These are phyloP conservation scores for Thermomyces lanuginosus DNA, from an alignment of 2,329 filamentous ascomycete species.

Conservation along the genomic window DNA sequence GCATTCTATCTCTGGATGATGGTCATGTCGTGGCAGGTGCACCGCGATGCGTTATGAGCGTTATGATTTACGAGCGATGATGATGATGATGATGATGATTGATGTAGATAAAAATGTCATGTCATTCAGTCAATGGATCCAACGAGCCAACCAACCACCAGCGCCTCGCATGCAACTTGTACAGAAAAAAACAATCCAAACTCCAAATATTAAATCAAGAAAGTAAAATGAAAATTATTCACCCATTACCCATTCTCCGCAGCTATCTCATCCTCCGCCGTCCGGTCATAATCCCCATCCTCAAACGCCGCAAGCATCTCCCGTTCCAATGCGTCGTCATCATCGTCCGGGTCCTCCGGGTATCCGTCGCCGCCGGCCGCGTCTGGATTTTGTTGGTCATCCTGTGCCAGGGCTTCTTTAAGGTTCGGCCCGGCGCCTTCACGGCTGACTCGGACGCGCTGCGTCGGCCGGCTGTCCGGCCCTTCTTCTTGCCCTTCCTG, in stretches of 20 bases:
- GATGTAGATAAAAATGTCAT: conserved; percentile 3
- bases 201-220: conserved; percentile 1
- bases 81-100: conserved; percentile 1
- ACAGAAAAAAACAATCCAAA: conserved; percentile 2
- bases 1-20: conserved; percentile 54
- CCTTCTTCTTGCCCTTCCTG: conserved; percentile 21
- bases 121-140: neutral
- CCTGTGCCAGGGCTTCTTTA: no score
- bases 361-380: conserved; percentile 11
- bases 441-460: conserved; percentile 27
- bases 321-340: conserved; percentile 32
- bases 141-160: conserved; percentile 1
- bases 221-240: conserved; percentile 1
- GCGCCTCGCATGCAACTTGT: conserved; percentile 4
- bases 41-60: conserved; percentile 17
- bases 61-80: neutral
- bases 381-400: no score
- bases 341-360: conserved; percentile 20
- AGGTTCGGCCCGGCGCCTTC: no score
- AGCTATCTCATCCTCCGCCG: conserved; percentile 19
- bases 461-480: conserved; percentile 21
- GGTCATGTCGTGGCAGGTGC: conserved; percentile 42
- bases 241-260: conserved; percentile 17
- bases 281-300: conserved; percentile 19
- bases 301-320: conserved; percentile 48